Evolutionary conservation across 805 yeast species (phyloP), one percentile per base, ranked within the genome.

Genomic region (Alloascoidea africana): DNA sequence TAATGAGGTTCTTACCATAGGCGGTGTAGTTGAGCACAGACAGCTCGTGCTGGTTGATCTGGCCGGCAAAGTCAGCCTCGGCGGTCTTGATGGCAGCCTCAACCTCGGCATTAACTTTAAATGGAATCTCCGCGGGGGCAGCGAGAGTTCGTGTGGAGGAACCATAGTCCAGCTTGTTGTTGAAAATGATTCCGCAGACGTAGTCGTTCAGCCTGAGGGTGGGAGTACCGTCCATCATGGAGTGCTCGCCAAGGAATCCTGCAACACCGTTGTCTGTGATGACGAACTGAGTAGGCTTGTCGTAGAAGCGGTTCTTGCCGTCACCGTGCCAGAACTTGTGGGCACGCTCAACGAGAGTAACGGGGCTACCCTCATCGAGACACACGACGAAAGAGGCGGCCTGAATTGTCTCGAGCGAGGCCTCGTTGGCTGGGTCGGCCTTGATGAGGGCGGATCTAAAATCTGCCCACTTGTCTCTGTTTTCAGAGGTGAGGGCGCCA

Each of bases 211-310:
- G 62, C 45, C 85, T 76, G 51, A 84, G 73, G 18, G 95, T 89
- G 53, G 96, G 94, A 5, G 96, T 84, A 44, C 97, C 98, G 58
- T 89, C 98, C 97, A 89, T 89, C 65, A 74, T 81, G 16, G 96
- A 85, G 64, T 89, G 98, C 63, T 89, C 98, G 44, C 94, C 96
- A 53, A 86, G 60, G 63, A 87, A 89, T 1, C 96, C 97, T 4
- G 96, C 83, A 44, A 75, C 67, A 42, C 91, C 95, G 57, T 85
- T 86, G 44, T 73, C 76, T 42, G 81, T 64, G 39, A 89, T 74
- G 47, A 86, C 70, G 55, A 84, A 76, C 63, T 89, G 91, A 42
- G 82, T 63, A 3, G 96, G 89, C 65, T 89, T 89, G 65, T 89
- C 97, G 56, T 70, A 89, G 65, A 70, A 89, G 50, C 98, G 70